Base-by-base conservation (phyloP, 2,329 filamentous ascomycete genomes). In the Bisporella sp. region DNA sequence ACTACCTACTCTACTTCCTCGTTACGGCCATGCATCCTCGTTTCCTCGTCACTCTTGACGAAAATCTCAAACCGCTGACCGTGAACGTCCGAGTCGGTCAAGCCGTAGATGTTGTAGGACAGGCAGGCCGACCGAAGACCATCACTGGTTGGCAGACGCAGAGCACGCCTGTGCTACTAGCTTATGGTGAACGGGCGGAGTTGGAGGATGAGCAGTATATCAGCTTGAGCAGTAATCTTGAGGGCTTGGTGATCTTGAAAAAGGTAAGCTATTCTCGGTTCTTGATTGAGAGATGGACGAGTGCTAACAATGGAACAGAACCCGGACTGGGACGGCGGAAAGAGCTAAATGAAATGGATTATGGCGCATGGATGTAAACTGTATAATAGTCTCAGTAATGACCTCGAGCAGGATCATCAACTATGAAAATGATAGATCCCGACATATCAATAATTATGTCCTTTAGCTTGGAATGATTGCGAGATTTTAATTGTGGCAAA, bases 81-180 rank as follows among this genome's bases (percentile, higher is more conserved):
- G 91, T 97, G 65, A 97, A 96, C 62, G 93, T 99, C 12, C 87
- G 93, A 32, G 92, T 99, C 42, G 93, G 93, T 69, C 95, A 99
- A 72, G 93, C 95, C 12, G 95, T 99, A 21, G 93, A 99, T 67
- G 91, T 99, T 41, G 93, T 99, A 40, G 95, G 93, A 47, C 93
- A 97, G 70, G 93, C 95, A 9, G 93, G 93, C 67, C 82, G 92
- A 56, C 93, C 93, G 59, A 97, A 99, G 84, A 99, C 93, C 2
- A 99, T 99, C 63, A 99, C 93, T 7, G 93, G 93, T 48, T 99
- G 93, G 93, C 93, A 99, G 72, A 99, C 93, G 58, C 93, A 99
- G 76, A 96, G 89, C 73, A 99, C 93, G n/a, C 93, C 93, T 1
- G 93, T 99, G 44, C 75, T 99, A 52, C 74, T 99, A 62, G 85